Conservation (phyloP, 805 yeast species). For the Saccharomycopsis synnaedendra region DNA sequence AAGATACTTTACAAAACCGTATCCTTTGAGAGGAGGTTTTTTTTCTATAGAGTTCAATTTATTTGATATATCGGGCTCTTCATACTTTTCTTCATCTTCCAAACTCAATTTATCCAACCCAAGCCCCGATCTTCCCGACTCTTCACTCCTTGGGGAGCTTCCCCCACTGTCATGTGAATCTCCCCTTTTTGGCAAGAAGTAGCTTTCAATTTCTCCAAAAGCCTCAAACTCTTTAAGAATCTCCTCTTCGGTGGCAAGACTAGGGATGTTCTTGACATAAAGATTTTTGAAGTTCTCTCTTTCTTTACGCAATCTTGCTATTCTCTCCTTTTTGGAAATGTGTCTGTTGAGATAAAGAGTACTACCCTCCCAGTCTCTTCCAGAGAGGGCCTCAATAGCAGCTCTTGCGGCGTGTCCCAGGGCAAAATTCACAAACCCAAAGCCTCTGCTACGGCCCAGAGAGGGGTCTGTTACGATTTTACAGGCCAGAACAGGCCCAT, state of each 20-base stretch:
- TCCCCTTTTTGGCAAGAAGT: slow-evolving; percentile 39
- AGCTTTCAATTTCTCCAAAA: slow-evolving; percentile 37
- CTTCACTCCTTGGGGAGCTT: background rate
- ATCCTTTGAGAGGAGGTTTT: slow-evolving; percentile 25
- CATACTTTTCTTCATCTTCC: background rate
- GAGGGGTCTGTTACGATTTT: slow-evolving; percentile 35
- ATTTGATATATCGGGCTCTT: background rate
- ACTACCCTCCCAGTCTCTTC: slow-evolving; percentile 23
- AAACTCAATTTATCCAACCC: slow-evolving; percentile 2
- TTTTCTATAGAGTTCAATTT: background rate
- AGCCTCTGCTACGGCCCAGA: slow-evolving; percentile 34
- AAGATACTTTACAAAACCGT: slow-evolving; percentile 43
- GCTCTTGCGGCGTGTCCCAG: slow-evolving; percentile 45
- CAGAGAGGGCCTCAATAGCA: slow-evolving; percentile 48
- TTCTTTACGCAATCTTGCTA: slow-evolving; percentile 33
- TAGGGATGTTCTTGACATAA: slow-evolving; percentile 41
- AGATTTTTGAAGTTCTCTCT: slow-evolving; percentile 41
- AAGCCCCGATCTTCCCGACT: background rate
- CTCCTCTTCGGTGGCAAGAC: slow-evolving; percentile 25
- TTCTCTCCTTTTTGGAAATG: slow-evolving; percentile 51
- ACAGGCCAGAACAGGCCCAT: slow-evolving; percentile 33
- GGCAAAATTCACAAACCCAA: slow-evolving; percentile 60
- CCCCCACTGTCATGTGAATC: slow-evolving; percentile 14
- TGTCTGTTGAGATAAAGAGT: slow-evolving; percentile 46
- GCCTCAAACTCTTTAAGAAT: slow-evolving; percentile 32